A percentile compares a stretch with the other conserved stretches of the same genome.
Evolutionary conservation across 1,139 yeast genomes (phyloP).

Genomic region (Suhomyces panamericanus): DNA sequence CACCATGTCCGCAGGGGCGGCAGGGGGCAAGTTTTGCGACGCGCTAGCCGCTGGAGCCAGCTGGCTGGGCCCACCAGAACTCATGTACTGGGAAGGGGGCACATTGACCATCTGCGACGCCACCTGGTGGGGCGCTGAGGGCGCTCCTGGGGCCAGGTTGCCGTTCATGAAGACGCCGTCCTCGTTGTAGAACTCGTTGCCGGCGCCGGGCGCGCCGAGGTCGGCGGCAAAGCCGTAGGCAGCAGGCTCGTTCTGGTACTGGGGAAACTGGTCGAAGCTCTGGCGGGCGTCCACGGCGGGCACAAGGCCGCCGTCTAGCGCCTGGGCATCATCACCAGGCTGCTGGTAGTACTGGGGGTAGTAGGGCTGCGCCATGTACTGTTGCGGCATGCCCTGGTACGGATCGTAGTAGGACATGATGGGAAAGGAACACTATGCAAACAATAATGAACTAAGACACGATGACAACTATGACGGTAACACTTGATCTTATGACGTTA

Average conservation of each 20-base stretch:
- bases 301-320: slow-evolving; percentile 13
- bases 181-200: slow-evolving; percentile 28
- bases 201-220: slow-evolving; percentile 15
- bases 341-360: slow-evolving; percentile 36
- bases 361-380: slow-evolving; percentile 36
- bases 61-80: too few species aligned
- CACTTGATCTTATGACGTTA: too few species aligned
- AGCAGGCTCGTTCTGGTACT: slow-evolving; percentile 14
- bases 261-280: slow-evolving; percentile 18
- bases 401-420: slow-evolving; percentile 52
- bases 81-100: too few species aligned
- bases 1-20: slow-evolving; percentile 10
- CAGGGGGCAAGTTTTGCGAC: slow-evolving; percentile 4
- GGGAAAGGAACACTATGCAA: slow-evolving; percentile 2
- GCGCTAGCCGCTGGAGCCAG: background rate
- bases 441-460: slow-evolving; percentile 1
- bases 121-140: too few species aligned
- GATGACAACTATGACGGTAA: slow-evolving; percentile 4
- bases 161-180: slow-evolving; percentile 24
- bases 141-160: slow-evolving; percentile 6
- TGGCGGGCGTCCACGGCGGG: slow-evolving; percentile 18
- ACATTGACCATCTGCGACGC: too few species aligned
- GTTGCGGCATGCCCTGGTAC: slow-evolving; percentile 44
- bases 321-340: slow-evolving; percentile 14
- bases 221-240: too few species aligned